Evolutionary conservation across 2,329 filamentous ascomycete genomes (phyloP), one percentile per base, ranked within the genome.

Genomic region (Torrubiella hemipterigena): DNA sequence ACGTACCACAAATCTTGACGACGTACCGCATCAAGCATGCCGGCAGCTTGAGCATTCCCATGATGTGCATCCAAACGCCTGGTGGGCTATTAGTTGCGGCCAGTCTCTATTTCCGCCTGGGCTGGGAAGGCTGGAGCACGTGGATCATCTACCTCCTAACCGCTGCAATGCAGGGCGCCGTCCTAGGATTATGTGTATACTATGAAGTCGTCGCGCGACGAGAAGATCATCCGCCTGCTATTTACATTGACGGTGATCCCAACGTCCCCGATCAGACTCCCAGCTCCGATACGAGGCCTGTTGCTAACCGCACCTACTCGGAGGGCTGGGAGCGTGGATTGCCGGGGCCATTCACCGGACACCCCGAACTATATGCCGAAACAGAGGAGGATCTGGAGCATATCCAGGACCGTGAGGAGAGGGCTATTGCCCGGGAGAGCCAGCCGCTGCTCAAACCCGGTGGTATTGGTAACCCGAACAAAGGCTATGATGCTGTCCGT

Each of bases 1-100:
- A 96, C 55, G 63, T 98, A 12, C 91, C 91, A 0, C 91, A 98
- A 58, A 93, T 98, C 41, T 86, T 77, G 60, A 95, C 82, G 31
- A 98, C 91, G 0, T 93, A 83, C 58, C 71, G 66, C 31, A 63
- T 95, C 35, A 81, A 89, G 50, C 79, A 87, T 45, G 81, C 93
- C 3, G 86, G 86, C 33, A 94, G 86, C 52, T 61, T 98, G 45
- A 94, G 85, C 48, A 91, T 98, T 34, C 80, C 85, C 5, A 96
- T 95, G 81, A 96, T 98, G 87, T 81, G 82, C 51, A 94, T 98
- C 20, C 91, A 98, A 55, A 95, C 89, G 0, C 91, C 91, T 0
- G 91, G 91, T 1, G 86, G 85, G 36, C 78, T 94, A 43, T 61
- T 98, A 6, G 96, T 93, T 59, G 86, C 89, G 0, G 78, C 70